A percentile compares a stretch with the other conserved stretches of the same genome.
These are phyloP conservation scores for Alternaria sp. DNA, from an alignment of 2,329 filamentous ascomycete genomes.

Conservation along the genomic window DNA sequence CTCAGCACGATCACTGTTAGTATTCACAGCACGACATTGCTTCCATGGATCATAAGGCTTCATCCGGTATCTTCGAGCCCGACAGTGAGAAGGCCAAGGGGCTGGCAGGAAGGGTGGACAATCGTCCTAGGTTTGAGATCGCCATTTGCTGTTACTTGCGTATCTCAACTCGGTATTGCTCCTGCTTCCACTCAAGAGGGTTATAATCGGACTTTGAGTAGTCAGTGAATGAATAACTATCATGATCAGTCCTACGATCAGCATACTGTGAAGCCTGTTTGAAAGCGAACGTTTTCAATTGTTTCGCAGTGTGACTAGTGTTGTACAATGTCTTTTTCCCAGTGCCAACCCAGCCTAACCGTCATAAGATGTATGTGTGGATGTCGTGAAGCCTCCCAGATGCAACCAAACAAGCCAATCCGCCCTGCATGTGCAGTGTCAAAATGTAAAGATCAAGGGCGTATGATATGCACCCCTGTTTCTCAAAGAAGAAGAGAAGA, in stretches of 20 bases:
- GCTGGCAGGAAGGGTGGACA: conserved; percentile 64
- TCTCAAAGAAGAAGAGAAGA: not conserved
- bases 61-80: conserved; percentile 63
- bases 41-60: conserved; percentile 64
- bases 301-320: not conserved
- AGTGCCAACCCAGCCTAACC: not conserved
- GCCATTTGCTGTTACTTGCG: not conserved
- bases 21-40: conserved; percentile 61
- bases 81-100: conserved; percentile 63
- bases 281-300: conserved; percentile 4
- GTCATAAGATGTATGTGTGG: conserved; percentile 5
- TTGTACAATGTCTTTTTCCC: not conserved
- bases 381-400: not conserved
- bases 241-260: not conserved
- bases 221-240: not conserved
- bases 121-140: conserved; percentile 4
- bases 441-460: not conserved
- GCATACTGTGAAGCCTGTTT: not conserved
- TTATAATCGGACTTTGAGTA: not conserved
- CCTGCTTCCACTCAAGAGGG: not conserved
- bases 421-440: not conserved
- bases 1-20: not conserved
- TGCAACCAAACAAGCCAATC: not conserved
- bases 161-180: not conserved
- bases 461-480: not conserved